Percentiles rank a stretch among this genome's conserved stretches.
phyloP scores from a whole-genome alignment of 1,284 basidiomycete species.

The Vanrija sp. region DNA sequence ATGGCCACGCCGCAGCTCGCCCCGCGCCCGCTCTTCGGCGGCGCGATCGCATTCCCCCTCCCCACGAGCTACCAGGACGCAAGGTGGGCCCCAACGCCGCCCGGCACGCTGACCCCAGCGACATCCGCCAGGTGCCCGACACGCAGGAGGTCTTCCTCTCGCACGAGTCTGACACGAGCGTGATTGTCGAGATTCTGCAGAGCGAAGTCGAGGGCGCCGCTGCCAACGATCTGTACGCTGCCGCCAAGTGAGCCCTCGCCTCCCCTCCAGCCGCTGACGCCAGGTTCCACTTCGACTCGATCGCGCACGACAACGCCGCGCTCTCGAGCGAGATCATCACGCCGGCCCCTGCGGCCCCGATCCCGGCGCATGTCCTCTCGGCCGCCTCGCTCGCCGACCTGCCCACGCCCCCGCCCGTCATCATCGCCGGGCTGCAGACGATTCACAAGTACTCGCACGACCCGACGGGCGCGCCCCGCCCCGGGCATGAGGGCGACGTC shows the following conservation, averaged over 20 bases:
- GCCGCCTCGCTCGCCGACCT: slow-evolving; percentile 35
- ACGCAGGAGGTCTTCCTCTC: slow-evolving; percentile 91
- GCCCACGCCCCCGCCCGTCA: slow-evolving; percentile 55
- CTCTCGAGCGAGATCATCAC: slow-evolving; percentile 52
- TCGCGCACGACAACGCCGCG: slow-evolving; percentile 90
- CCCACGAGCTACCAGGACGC: slow-evolving; percentile 70
- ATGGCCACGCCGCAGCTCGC: slow-evolving; percentile 7
- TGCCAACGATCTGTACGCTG: slow-evolving; percentile 53
- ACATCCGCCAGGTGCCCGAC: slow-evolving; percentile 90
- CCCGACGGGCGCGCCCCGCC: slow-evolving; percentile 39
- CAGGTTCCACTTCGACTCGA: slow-evolving; percentile 85
- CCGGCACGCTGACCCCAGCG: slow-evolving; percentile 52
- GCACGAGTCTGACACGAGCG: slow-evolving; percentile 63
- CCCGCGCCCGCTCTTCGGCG: slow-evolving; percentile 53
- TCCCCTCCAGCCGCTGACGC: background rate
- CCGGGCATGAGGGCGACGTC: slow-evolving; percentile 43
- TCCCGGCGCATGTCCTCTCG: slow-evolving; percentile 4
- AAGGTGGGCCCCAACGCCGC: slow-evolving; percentile 59
- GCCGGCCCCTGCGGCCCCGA: slow-evolving; percentile 22
- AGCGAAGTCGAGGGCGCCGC: slow-evolving; percentile 58
- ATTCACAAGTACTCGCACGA: slow-evolving; percentile 65
- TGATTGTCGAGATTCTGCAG: slow-evolving; percentile 82
- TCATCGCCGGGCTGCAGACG: slow-evolving; percentile 65
- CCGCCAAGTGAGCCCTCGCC: slow-evolving; percentile 58
- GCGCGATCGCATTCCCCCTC: slow-evolving; percentile 69